Evolutionary conservation across 176 grass and related monocot genomes (phyloP).

Genomic region (Oryza punctata): DNA sequence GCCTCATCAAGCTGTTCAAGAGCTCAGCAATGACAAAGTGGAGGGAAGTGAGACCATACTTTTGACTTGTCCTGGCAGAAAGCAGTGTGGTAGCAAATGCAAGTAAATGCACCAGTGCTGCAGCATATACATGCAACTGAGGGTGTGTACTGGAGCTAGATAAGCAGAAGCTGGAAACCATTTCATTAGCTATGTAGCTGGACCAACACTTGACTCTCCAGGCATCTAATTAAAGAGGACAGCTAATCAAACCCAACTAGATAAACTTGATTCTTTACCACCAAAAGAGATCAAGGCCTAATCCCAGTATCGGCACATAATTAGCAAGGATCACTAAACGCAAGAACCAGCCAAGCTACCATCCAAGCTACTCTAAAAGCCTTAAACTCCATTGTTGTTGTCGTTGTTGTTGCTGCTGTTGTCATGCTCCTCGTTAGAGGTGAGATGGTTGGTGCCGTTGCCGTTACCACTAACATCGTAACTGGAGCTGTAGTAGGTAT

Average conservation of each 20-base stretch:
- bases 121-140: constrained; percentile 15
- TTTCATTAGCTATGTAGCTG: constrained; percentile 19
- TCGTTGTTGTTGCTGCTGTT: neutral
- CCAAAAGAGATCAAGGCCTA: constrained; percentile 12
- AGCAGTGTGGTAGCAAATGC: constrained; percentile 4
- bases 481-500: constrained; percentile 41
- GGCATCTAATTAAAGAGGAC: constrained; percentile 13
- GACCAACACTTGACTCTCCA: constrained; percentile 16
- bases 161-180: constrained; percentile 30
- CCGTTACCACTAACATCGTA: neutral
- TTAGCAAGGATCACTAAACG: neutral
- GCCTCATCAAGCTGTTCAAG: neutral
- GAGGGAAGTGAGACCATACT: neutral
- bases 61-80: constrained; percentile 1
- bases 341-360: constrained; percentile 26
- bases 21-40: neutral
- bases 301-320: constrained; percentile 15
- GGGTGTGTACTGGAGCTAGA: constrained; percentile 13
- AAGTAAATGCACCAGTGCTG: constrained; percentile 24
- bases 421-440: neutral
- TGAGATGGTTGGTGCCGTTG: neutral
- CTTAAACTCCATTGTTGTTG: neutral
- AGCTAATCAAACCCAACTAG: neutral
- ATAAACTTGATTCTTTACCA: neutral
- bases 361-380: neutral